Evolutionary conservation across 371 early-diverging fungal genomes (phyloP).

Genomic region (Aphelidium insulamus): DNA sequence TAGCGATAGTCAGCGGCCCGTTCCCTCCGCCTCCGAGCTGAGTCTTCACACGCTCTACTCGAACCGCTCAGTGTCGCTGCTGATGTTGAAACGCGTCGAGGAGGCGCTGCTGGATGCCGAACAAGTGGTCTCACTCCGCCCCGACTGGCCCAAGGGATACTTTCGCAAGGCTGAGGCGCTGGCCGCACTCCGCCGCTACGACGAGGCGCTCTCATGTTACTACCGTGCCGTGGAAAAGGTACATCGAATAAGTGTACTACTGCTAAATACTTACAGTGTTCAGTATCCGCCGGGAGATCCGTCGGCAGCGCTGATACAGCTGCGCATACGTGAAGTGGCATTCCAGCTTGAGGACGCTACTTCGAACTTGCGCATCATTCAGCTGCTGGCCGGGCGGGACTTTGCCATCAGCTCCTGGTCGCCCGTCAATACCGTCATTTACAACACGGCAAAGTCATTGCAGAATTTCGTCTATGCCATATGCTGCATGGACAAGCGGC

Average conservation of each 20-base stretch:
- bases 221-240: slow-evolving; percentile 22
- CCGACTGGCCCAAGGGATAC: slow-evolving; percentile 57
- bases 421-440: slow-evolving; percentile 39
- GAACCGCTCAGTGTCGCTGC: slow-evolving; percentile 40
- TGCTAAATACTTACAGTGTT: neutral
- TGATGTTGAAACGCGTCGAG: slow-evolving; percentile 18
- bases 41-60: too few species aligned
- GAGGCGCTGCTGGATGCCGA: slow-evolving; percentile 38
- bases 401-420: slow-evolving; percentile 20
- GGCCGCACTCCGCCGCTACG: slow-evolving; percentile 20
- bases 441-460: slow-evolving; percentile 54
- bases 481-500: slow-evolving; percentile 30
- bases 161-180: slow-evolving; percentile 46
- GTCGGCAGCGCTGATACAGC: too few species aligned
- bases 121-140: slow-evolving; percentile 24
- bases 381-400: slow-evolving; percentile 44
- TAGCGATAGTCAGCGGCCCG: too few species aligned
- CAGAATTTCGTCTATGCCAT: slow-evolving; percentile 58
- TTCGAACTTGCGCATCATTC: slow-evolving; percentile 37
- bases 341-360: too few species aligned
- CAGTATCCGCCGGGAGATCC: neutral
- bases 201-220: slow-evolving; percentile 32
- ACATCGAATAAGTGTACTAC: neutral
- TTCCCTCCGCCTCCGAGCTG: too few species aligned
- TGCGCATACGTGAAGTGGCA: too few species aligned